These are phyloP conservation scores for Sclerotinia minor DNA, from an alignment of 2,329 filamentous ascomycete species.

Conservation along the genomic window DNA sequence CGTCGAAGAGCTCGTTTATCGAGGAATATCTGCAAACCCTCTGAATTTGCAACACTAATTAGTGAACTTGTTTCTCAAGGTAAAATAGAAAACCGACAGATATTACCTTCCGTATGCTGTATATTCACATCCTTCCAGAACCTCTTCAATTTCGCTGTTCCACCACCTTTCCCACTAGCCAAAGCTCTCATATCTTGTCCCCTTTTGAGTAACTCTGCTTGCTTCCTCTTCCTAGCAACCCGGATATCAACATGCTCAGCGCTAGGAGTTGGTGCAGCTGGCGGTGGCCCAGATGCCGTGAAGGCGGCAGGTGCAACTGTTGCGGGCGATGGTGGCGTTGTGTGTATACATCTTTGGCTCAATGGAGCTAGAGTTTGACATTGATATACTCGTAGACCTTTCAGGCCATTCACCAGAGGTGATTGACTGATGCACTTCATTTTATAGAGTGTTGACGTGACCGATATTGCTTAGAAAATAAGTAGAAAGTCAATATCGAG, in stretches of 20 bases:
- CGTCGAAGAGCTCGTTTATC: slow-evolving; percentile 79
- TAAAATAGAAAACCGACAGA: slow-evolving; percentile 2
- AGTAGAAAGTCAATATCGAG: not conserved
- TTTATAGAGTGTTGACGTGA: slow-evolving; percentile 27
- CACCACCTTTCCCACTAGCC: slow-evolving; percentile 43
- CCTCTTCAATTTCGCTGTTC: slow-evolving; percentile 57
- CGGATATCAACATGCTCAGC: slow-evolving; percentile 44
- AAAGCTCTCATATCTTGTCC: slow-evolving; percentile 51
- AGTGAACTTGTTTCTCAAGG: slow-evolving; percentile 5
- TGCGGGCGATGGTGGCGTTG: slow-evolving; percentile 35
- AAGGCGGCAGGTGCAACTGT: slow-evolving; percentile 45
- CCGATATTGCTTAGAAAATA: slow-evolving; percentile 11
- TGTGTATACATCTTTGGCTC: slow-evolving; percentile 35
- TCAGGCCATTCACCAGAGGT: slow-evolving; percentile 22
- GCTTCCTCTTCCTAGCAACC: slow-evolving; percentile 52
- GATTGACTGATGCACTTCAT: slow-evolving; percentile 41
- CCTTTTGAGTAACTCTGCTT: slow-evolving; percentile 56
- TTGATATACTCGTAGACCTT: slow-evolving; percentile 25
- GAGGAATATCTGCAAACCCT: slow-evolving; percentile 61
- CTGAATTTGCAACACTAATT: slow-evolving; percentile 30
- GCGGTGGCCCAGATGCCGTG: slow-evolving; percentile 60
- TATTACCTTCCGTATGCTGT: slow-evolving; percentile 62
- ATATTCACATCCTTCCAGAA: slow-evolving; percentile 89
- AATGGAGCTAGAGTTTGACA: slow-evolving; percentile 21
- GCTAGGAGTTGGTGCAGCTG: slow-evolving; percentile 53